Percentiles rank a stretch among this genome's conserved stretches.
Evolutionary conservation across 2,329 filamentous ascomycete species (phyloP).

Genomic region (Dothideomycetes sp.): DNA sequence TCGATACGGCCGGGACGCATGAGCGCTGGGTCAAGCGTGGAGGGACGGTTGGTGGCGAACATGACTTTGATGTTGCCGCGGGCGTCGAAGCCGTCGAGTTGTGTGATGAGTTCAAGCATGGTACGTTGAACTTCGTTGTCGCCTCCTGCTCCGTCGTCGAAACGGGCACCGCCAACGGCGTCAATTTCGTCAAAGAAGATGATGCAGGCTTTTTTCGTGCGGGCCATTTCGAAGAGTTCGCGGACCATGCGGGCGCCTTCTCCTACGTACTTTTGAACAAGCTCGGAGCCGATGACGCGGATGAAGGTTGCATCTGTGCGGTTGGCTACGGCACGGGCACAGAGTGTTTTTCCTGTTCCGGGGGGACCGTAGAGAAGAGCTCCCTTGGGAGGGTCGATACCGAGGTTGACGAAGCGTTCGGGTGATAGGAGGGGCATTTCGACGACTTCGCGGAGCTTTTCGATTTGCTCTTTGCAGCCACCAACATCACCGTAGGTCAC

Average conservation of each 20-base stretch:
- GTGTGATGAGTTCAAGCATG: slow-evolving; percentile 95
- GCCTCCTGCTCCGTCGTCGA: slow-evolving; percentile 91
- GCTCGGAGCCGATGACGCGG: slow-evolving; percentile 91
- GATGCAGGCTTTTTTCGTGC: slow-evolving; percentile 98
- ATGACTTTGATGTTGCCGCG: slow-evolving; percentile 99
- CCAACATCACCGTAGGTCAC: slow-evolving; percentile 98
- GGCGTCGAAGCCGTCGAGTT: slow-evolving; percentile 92
- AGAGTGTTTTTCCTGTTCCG: slow-evolving; percentile 98
- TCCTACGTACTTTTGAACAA: slow-evolving; percentile 98
- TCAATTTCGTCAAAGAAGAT: slow-evolving; percentile 99
- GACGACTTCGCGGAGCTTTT: slow-evolving; percentile 96
- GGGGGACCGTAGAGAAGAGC: slow-evolving; percentile 93
- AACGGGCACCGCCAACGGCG: slow-evolving; percentile 88
- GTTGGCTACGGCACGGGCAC: slow-evolving; percentile 93
- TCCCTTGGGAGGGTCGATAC: slow-evolving; percentile 96
- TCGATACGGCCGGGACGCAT: slow-evolving; percentile 98
- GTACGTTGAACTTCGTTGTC: slow-evolving; percentile 97
- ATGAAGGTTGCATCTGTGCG: slow-evolving; percentile 98
- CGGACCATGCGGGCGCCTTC: slow-evolving; percentile 97
- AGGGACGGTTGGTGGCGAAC: slow-evolving; percentile 96
- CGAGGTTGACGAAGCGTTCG: slow-evolving; percentile 95
- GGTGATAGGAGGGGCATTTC: slow-evolving; percentile 96
- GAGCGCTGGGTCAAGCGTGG: slow-evolving; percentile 88
- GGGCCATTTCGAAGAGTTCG: slow-evolving; percentile 98
- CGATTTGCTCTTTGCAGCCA: slow-evolving; percentile 98